Base-by-base conservation (phyloP, 176 grass and related monocot species). In the Triticum monococcum region DNA sequence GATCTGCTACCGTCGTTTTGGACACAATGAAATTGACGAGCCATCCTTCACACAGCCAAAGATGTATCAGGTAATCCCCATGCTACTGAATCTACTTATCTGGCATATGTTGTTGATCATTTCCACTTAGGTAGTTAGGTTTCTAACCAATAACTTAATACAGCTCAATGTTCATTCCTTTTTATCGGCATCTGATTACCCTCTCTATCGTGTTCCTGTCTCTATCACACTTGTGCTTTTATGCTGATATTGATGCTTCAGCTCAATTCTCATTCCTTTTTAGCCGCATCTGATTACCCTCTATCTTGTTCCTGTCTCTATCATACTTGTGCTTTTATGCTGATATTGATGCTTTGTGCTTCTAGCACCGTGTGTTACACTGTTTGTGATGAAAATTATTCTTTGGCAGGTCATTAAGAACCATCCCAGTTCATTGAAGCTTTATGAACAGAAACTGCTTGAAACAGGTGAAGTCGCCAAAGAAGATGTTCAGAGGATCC, bases 41-140 rank as follows among this genome's bases (percentile, higher is more conserved):
- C 96, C 96, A n/a, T 98, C 96, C 56, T 98, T 98, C 81, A 98
- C 96, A 31, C 96, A 98, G 45, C 96, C 96, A 69, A 98, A 94
- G 85, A 98, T 98, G 96, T 98, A 98, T 79, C 75, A 94, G 96
- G 96, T 98, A 79, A 84, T 31, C 16, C 81, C 73, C 18, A 84
- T 88, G 20, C 54, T 61, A 50, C 6, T 57, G 36, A 20, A 86
- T 84, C 56, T 72, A 12, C 17, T 71, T 84, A 14, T 43, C 36
- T n/a, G 20, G 25, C 63, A 48, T 62, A 26, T n/a, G 52, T 23
- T 8, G 1, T 57, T 81, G 43, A n/a, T 67, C 32, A 67, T 73
- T 50, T 41, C 63, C 9, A 2, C 22, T 46, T 46, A 13, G 43
- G 43, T 46, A 46, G 43, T 46, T 46, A 46, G 43, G 43, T 46